Percentiles rank a stretch among this genome's conserved stretches.
phyloP scores from a whole-genome alignment of 768 basidiomycete genomes.

The Pleurotus tuber-regium region DNA sequence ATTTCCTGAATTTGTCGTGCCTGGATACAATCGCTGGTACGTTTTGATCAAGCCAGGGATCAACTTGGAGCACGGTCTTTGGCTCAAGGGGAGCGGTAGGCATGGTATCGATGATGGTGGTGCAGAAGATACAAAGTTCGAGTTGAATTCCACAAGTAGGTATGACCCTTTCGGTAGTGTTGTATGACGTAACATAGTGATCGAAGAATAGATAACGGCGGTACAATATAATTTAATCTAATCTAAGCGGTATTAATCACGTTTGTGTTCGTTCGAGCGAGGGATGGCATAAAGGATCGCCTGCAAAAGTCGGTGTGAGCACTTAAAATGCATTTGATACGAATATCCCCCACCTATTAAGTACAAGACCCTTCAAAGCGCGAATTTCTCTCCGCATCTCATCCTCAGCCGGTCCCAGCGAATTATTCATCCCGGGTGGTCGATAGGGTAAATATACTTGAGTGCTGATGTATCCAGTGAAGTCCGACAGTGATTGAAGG shows the following conservation, averaged over 20 bases:
- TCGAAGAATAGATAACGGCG: slow-evolving; percentile 9
- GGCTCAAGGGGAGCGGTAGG: slow-evolving; percentile 49
- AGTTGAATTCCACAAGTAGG: neutral
- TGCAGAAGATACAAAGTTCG: slow-evolving; percentile 14
- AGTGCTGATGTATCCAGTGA: slow-evolving; percentile 78
- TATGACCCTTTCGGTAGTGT: slow-evolving; percentile 5
- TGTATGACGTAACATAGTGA: slow-evolving; percentile 7
- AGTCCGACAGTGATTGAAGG: slow-evolving; percentile 62
- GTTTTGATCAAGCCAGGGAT: slow-evolving; percentile 75
- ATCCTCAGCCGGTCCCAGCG: slow-evolving; percentile 50
- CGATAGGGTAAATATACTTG: slow-evolving; percentile 56
- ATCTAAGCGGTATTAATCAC: neutral
- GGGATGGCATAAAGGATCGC: slow-evolving; percentile 6
- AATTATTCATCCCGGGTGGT: slow-evolving; percentile 25
- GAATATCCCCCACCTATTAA: slow-evolving; percentile 56
- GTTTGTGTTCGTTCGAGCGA: slow-evolving; percentile 1
- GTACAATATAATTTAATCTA: slow-evolving; percentile 6
- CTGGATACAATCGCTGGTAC: slow-evolving; percentile 67
- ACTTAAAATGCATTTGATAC: neutral
- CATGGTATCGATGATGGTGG: slow-evolving; percentile 30
- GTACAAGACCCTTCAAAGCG: slow-evolving; percentile 73
- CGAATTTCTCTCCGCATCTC: slow-evolving; percentile 73
- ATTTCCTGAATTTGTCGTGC: slow-evolving; percentile 64
- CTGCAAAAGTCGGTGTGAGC: neutral
- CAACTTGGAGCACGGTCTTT: slow-evolving; percentile 57